Conservation (phyloP, 441 rosid genomes). For the Gossypium schwendimanii region DNA sequence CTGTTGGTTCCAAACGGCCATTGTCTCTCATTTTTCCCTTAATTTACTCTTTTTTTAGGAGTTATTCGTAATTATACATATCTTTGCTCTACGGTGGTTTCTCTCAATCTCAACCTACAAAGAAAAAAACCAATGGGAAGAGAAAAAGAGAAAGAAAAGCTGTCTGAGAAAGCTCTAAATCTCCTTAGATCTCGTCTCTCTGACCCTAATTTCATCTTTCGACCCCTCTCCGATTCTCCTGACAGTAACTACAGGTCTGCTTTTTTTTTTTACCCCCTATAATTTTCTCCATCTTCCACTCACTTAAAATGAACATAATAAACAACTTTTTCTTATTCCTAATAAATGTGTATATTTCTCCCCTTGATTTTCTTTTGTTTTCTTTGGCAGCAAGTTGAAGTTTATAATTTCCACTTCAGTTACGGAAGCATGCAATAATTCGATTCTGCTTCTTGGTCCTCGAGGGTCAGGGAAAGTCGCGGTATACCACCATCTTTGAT, state of each 20-base stretch:
- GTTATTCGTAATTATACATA: not conserved
- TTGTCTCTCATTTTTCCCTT: too few species aligned
- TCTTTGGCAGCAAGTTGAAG: constrained; percentile 60
- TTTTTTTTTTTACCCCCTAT: not conserved
- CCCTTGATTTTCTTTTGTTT: not conserved
- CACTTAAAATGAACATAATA: not conserved
- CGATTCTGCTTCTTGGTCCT: constrained; percentile 85
- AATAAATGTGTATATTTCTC: too few species aligned
- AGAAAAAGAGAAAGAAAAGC: constrained; percentile 38
- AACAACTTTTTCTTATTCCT: too few species aligned
- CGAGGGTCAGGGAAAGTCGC: constrained; percentile 89
- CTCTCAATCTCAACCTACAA: not conserved
- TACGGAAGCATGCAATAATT: constrained; percentile 81
- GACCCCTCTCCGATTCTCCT: constrained; percentile 48
- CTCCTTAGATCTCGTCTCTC: constrained; percentile 68
- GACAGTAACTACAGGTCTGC: constrained; percentile 77
- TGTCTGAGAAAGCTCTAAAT: constrained; percentile 42
- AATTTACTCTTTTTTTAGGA: too few species aligned
- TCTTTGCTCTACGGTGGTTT: not conserved
- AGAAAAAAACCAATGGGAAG: constrained; percentile 32
- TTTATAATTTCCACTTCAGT: constrained; percentile 66
- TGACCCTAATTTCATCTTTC: constrained; percentile 56
- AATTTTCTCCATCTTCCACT: not conserved
- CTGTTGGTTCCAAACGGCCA: too few species aligned
- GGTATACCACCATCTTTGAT: constrained; percentile 28